Evolutionary conservation across 1,139 yeast species (phyloP).

Genomic region (Yamadazyma jaroonii): DNA sequence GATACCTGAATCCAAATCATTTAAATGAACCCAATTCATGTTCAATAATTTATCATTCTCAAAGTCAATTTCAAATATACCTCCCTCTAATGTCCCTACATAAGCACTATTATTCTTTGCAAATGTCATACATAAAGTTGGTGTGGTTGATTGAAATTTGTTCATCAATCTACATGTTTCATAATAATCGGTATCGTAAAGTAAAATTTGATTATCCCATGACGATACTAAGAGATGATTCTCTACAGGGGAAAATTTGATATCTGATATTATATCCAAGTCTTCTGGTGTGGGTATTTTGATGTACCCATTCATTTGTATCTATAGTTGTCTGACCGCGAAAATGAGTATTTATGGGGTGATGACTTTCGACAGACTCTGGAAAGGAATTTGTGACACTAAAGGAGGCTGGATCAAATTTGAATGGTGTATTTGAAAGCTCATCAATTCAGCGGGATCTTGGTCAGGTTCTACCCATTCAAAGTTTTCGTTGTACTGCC

Average conservation of each 20-base stretch:
- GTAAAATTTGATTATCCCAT: conserved; percentile 38
- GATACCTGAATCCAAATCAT: conserved; percentile 21
- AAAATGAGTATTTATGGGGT: neutral
- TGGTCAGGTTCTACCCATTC: conserved; percentile 50
- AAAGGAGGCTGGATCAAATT: neutral
- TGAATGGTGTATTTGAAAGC: conserved; percentile 2
- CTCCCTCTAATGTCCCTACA: conserved; percentile 42
- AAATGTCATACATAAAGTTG: conserved; percentile 19
- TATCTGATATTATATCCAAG: conserved; percentile 29
- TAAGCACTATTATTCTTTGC: conserved; percentile 18
- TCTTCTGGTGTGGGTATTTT: conserved; percentile 17
- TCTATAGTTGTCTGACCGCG: conserved; percentile 1
- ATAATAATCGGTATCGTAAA: conserved; percentile 28
- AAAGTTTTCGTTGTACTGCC: conserved; percentile 36
- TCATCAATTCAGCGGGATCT: conserved; percentile 39
- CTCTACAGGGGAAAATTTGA: conserved; percentile 25
- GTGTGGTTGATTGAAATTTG: conserved; percentile 16
- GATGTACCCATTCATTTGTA: conserved; percentile 1
- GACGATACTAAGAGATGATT: conserved; percentile 37
- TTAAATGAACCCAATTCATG: conserved; percentile 14
- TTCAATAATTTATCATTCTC: conserved; percentile 32
- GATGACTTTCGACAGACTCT: too few relatives aligned
- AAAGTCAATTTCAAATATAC: conserved; percentile 37
- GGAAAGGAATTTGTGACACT: too few relatives aligned
- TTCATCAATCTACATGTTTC: conserved; percentile 11